Base-by-base conservation (phyloP, 164 flowering plant genomes). In the Magnolia officinalis region DNA sequence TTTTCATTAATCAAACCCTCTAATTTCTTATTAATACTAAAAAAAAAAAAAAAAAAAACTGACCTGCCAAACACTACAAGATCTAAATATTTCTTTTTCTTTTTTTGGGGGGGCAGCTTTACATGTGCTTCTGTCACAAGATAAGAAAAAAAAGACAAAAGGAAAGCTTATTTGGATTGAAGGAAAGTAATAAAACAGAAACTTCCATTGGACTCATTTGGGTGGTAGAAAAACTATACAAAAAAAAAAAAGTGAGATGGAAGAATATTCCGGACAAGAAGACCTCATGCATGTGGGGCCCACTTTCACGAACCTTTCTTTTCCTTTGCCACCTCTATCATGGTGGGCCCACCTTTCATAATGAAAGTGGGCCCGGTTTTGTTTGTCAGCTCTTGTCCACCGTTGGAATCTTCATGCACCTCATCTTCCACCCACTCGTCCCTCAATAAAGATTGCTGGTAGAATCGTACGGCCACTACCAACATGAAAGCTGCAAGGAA, bases 401-500 rank as follows among this genome's bases (percentile, higher is more conserved):
- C 72, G 19, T 55, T 58, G 67, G 49, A 21, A 29, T 68, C 72
- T 70, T 26, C 64, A 2, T 19, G 31, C 8, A 37, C 78, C 23
- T 72, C 86, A 2, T 75, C 82, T 50, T 72, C 83, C 29, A 29
- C 71, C 80, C 84, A 80, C 3, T 78, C 84, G 1, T 78, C 84
- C 23, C 73, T 84, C 67, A 78, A 61, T 52, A 80, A 26, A 5
- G 80, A 63, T 50, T 85, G 86, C 81, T 86, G 93, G 71, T 88
- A 88, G 72, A 80, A 87, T 82, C 88, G 80, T n/a, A 88, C 76
- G 71, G 88, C 87, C 75, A 88, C 90, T 23, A 85, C 78, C 71
- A 87, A 78, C 77, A 90, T 78, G 81, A 88, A 88, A 63, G 78
- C 93, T 87, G 88, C 89, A 81, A 66, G 58, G 63, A 52, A 23